These are phyloP conservation scores for Botrytis pseudocinerea DNA, from an alignment of 2,329 filamentous ascomycete species.

Conservation along the genomic window DNA sequence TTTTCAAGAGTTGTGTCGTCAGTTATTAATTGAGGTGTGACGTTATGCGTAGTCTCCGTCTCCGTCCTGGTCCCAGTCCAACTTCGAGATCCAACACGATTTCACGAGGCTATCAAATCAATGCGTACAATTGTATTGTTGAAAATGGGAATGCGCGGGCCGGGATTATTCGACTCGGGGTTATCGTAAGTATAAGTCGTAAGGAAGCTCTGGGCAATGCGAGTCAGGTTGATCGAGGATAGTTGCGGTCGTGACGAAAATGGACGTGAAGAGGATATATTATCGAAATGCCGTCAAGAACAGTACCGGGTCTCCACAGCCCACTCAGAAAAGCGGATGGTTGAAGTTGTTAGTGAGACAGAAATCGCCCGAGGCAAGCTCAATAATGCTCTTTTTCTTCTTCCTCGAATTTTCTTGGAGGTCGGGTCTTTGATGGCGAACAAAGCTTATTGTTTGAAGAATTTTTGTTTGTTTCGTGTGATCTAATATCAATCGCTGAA, in stretches of 20 bases:
- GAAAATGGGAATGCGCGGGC: background rate
- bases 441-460: constrained; percentile 9
- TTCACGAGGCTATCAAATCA: constrained; percentile 11
- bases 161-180: constrained; percentile 13
- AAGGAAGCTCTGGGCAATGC: background rate
- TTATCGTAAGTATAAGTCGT: background rate
- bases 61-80: background rate
- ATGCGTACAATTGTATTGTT: background rate
- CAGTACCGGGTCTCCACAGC: constrained; percentile 17
- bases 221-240: constrained; percentile 3
- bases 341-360: constrained; percentile 12
- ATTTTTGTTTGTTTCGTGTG: background rate
- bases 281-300: constrained; percentile 13
- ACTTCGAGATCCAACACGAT: constrained; percentile 20
- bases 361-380: constrained; percentile 10
- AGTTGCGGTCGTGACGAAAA: constrained; percentile 10
- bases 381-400: background rate
- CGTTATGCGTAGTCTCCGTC: constrained; percentile 11
- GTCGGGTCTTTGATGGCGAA: background rate
- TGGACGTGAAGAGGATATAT: constrained; percentile 15
- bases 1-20: background rate
- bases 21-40: constrained; percentile 10
- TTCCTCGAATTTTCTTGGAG: background rate
- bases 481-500: background rate
- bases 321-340: constrained; percentile 9